These are phyloP conservation scores for Cladosporium colombiae DNA, from an alignment of 2,329 filamentous ascomycete genomes.

Conservation along the genomic window DNA sequence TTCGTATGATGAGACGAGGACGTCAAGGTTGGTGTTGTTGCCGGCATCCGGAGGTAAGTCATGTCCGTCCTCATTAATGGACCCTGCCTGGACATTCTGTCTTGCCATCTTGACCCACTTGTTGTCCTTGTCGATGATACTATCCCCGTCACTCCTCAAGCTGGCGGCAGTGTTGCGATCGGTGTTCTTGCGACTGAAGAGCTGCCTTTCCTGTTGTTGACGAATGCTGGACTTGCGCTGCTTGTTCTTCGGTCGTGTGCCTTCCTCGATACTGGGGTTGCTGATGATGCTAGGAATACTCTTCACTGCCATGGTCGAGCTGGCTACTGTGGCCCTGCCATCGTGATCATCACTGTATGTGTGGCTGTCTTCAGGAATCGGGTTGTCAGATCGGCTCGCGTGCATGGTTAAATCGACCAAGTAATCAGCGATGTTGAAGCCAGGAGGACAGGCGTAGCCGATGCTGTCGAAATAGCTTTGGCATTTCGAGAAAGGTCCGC, in stretches of 20 bases:
- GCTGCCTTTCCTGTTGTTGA: slow-evolving; percentile 81
- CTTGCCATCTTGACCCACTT: slow-evolving; percentile 65
- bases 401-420: slow-evolving; percentile 98
- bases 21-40: slow-evolving; percentile 74
- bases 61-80: slow-evolving; percentile 53
- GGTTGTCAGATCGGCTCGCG: slow-evolving; percentile 62
- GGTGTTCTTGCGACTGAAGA: slow-evolving; percentile 81
- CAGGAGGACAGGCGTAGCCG: slow-evolving; percentile 89
- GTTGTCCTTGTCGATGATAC: slow-evolving; percentile 43
- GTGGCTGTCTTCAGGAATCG: slow-evolving; percentile 56
- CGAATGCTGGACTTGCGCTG: slow-evolving; percentile 79
- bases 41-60: slow-evolving; percentile 47
- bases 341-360: slow-evolving; percentile 59
- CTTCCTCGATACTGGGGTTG: slow-evolving; percentile 63
- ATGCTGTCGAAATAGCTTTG: slow-evolving; percentile 90
- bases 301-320: slow-evolving; percentile 85
- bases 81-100: slow-evolving; percentile 39
- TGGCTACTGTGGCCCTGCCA: slow-evolving; percentile 71
- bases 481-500: slow-evolving; percentile 83
- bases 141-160: slow-evolving; percentile 58
- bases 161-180: slow-evolving; percentile 46
- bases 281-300: slow-evolving; percentile 83
- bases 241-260: slow-evolving; percentile 65
- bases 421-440: slow-evolving; percentile 98
- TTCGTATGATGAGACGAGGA: slow-evolving; percentile 73